Evolutionary conservation across 1,284 basidiomycete species (phyloP).

Genomic region (Ganoderma sinense): DNA sequence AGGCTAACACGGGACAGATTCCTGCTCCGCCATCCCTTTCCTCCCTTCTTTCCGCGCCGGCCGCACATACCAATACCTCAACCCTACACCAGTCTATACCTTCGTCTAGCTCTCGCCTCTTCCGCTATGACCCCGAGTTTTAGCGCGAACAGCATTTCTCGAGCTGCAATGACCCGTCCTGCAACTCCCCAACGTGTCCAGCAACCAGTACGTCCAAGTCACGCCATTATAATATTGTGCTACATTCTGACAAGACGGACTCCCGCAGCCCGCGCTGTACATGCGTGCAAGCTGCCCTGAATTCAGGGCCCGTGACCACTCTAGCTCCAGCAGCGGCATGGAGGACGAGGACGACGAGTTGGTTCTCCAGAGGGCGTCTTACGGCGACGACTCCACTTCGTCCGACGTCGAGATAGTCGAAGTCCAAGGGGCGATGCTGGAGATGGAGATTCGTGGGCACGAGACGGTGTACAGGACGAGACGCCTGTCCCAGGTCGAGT

Average conservation of each 20-base stretch:
- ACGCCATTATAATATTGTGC: no score
- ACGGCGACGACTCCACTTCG: neutral
- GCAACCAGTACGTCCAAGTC: neutral
- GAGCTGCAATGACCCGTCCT: no score
- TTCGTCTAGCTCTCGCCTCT: neutral
- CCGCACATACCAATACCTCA: neutral
- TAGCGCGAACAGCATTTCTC: neutral
- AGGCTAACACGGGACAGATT: neutral
- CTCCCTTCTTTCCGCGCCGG: neutral
- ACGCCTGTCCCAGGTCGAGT: slow-evolving; percentile 1
- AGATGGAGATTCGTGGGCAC: neutral
- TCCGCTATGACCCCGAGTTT: neutral
- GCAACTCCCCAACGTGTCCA: neutral
- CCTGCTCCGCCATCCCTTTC: neutral
- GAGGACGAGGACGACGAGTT: neutral
- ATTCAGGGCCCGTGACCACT: neutral
- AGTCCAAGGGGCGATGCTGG: neutral
- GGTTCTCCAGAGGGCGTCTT: neutral
- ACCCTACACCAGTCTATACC: neutral
- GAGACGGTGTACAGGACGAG: neutral
- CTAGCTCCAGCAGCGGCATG: neutral
- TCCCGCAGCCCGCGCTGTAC: neutral
- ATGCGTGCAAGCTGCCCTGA: neutral
- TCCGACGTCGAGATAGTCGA: neutral
- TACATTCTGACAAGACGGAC: neutral